phyloP scores from a whole-genome alignment of 768 basidiomycete genomes.

The Tulasnella sp. region DNA sequence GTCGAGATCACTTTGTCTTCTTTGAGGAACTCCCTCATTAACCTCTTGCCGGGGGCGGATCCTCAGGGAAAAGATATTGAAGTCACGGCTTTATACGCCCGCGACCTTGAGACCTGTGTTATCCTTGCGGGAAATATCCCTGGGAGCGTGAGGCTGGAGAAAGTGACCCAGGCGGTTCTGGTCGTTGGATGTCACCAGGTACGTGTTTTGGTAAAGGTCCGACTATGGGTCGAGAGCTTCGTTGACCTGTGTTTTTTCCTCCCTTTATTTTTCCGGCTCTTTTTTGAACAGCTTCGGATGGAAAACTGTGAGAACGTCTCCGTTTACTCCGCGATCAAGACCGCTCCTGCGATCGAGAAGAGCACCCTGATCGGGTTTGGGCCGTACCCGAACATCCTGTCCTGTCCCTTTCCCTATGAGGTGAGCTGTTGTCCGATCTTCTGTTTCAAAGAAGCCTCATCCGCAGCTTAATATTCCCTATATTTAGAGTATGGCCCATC shows the following conservation, averaged over 20 bases:
- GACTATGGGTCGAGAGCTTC: too few species aligned
- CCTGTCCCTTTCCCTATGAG: not conserved
- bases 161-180: not conserved
- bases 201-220: not conserved
- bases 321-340: not conserved
- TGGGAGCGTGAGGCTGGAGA: slow-evolving; percentile 19
- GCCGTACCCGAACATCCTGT: not conserved
- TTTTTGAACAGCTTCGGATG: slow-evolving; percentile 2
- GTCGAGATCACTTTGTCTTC: slow-evolving; percentile 1
- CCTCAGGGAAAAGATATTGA: not conserved
- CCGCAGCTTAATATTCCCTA: not conserved
- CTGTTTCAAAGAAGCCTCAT: not conserved
- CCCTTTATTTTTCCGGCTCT: not conserved
- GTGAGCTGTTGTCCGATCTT: not conserved
- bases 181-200: slow-evolving; percentile 20
- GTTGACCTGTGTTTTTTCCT: too few species aligned
- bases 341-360: slow-evolving; percentile 13
- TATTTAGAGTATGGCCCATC: not conserved
- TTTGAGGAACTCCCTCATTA: not conserved
- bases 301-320: not conserved
- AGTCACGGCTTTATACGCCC: not conserved
- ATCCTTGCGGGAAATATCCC: not conserved
- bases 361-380: slow-evolving; percentile 1
- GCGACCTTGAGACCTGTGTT: not conserved
- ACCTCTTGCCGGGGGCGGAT: not conserved